Evolutionary conservation across 2,329 filamentous ascomycete species (phyloP), one percentile per base, ranked within the genome.

Genomic region (Elsinoe ampelina): DNA sequence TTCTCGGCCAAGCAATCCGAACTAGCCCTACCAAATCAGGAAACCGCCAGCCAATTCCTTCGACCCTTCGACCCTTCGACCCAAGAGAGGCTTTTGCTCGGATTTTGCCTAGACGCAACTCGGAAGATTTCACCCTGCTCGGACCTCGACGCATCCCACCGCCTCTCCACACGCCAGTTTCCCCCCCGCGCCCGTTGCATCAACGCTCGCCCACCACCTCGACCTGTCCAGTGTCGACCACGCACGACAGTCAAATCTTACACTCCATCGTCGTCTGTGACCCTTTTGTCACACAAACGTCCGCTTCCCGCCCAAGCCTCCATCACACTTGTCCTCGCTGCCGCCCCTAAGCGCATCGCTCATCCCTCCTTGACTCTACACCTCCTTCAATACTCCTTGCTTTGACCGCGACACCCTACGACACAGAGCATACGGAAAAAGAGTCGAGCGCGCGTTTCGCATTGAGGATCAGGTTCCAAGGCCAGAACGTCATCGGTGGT

Each of bases 401-500:
- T 45, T 22, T 39, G 17, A 43, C 19, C 54, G 8, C 54, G n/a
- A 17, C 3, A 43, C 22, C 13, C 39, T n/a, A 7, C 54, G 26
- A 22, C 42, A 22, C 12, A 38, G 22, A 15, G 35, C 30, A 45
- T 32, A 30, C 26, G 26, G 26, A 30, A 30, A 45, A 30, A 48
- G 41, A 45, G 39, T 56, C 54, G 47, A 56, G 54, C 15, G 35
- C 34, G 48, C 48, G 20, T 39, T 8, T 52, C 48, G 48, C 48
- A 52, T 39, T 19, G 48, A 52, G 48, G 48, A 34, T 19, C 19
- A 52, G 34, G 48, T 20, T 39, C 34, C 48, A 52, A 52, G 54
- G 54, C 54, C 54, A 56, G 54, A 47, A 47, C 54, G 42, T 56
- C 54, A 56, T 38, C 34, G 54, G 39, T 48, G 54, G 42, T 56